Evolutionary conservation across 257 asterid genomes (phyloP).

Genomic region (Nicotiana tabacum): DNA sequence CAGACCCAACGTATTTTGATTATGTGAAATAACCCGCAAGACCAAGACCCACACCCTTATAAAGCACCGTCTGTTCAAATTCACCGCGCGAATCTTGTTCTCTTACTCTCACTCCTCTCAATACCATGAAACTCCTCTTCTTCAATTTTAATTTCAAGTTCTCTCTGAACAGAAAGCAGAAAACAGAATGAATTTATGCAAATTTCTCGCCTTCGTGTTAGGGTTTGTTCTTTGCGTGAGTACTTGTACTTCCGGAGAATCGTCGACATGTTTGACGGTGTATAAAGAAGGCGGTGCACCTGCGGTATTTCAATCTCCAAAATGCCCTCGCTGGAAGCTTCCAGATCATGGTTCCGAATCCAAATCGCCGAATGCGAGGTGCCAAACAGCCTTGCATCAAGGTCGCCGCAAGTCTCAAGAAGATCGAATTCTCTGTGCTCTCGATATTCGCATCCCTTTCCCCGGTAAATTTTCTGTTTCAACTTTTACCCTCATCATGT

Average conservation of each 20-base stretch:
- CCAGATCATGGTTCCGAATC: slow-evolving; percentile 33
- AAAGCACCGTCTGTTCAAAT: slow-evolving; percentile 14
- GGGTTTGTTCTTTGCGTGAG: slow-evolving; percentile 31
- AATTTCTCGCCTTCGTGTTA: slow-evolving; percentile 9
- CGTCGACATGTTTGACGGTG: slow-evolving; percentile 71
- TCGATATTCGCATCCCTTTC: slow-evolving; percentile 75
- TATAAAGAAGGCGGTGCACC: slow-evolving; percentile 93
- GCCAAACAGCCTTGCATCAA: slow-evolving; percentile 74
- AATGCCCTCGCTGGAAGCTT: slow-evolving; percentile 90
- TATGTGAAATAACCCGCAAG: background rate
- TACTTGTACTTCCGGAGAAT: slow-evolving; percentile 52
- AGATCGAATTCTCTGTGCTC: slow-evolving; percentile 74
- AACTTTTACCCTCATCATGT: background rate
- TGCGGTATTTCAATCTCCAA: slow-evolving; percentile 92
- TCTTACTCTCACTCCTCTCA: background rate
- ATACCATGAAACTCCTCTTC: background rate
- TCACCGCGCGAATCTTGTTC: slow-evolving; percentile 14
- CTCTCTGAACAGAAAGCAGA: background rate
- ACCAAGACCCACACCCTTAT: background rate
- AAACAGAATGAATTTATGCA: background rate
- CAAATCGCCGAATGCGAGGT: slow-evolving; percentile 31
- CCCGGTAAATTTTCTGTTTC: slow-evolving; percentile 42
- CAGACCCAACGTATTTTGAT: background rate
- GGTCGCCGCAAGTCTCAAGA: slow-evolving; percentile 89
- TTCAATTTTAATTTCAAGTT: background rate